phyloP scores from a whole-genome alignment of 73 alveolate species.

The Paramecium tetraurelia region DNA sequence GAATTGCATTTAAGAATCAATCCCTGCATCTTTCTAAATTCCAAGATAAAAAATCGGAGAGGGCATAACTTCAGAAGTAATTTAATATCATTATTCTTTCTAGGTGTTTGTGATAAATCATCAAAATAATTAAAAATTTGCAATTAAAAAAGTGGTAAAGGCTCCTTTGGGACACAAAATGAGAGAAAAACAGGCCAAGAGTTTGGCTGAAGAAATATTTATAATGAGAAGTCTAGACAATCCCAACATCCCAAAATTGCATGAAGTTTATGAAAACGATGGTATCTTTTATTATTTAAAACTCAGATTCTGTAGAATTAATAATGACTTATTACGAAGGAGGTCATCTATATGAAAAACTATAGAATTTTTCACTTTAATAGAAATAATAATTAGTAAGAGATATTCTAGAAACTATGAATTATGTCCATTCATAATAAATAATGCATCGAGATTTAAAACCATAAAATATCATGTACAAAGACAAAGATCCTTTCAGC shows the following conservation, averaged over 20 bases:
- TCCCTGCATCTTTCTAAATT: background rate
- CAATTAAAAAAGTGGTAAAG: background rate
- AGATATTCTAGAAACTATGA: slow-evolving; percentile 15
- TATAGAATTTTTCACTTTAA: background rate
- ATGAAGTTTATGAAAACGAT: slow-evolving; percentile 78
- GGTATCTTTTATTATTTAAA: slow-evolving; percentile 67
- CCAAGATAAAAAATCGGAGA: background rate
- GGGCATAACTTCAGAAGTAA: background rate
- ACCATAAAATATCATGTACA: slow-evolving; percentile 9
- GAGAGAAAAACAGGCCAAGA: background rate
- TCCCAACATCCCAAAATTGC: slow-evolving; percentile 80
- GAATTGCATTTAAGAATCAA: background rate
- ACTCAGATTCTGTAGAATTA: background rate
- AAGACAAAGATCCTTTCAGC: background rate
- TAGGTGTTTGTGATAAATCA: background rate
- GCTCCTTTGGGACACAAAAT: background rate
- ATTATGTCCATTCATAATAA: background rate
- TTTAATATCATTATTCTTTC: background rate
- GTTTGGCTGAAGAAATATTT: slow-evolving; percentile 86
- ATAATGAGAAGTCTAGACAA: slow-evolving; percentile 86
- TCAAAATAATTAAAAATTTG: background rate
- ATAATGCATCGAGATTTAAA: slow-evolving; percentile 50
- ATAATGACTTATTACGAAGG: slow-evolving; percentile 3
- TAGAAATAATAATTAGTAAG: background rate
- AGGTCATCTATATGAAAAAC: background rate